Evolutionary conservation across 1,284 basidiomycete genomes (phyloP), one percentile per base, ranked within the genome.

Genomic region (Ustilago vetiveriae): DNA sequence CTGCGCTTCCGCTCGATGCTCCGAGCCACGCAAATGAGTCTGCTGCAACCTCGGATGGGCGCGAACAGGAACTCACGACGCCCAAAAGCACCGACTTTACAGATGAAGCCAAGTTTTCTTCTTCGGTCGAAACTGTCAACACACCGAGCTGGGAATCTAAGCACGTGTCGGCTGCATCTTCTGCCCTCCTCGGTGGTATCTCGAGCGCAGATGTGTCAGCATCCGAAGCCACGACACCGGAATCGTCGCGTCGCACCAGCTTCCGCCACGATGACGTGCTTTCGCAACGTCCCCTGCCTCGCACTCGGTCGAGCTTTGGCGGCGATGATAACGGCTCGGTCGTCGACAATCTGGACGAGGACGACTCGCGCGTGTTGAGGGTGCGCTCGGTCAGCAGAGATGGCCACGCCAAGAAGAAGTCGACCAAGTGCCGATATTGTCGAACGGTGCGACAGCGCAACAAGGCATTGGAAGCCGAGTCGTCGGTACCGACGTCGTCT

Each of bases 381-480:
- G 44, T 60, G 46, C 62, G 62, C 29, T 71, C 68, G 37, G 39
- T 50, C 26, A 69, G 59, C 55, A 35, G 59, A 33, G 66, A 69
- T 9, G 59, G 59, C 21, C 66, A 69, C 23, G 51, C 46, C 44
- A 66, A 64, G 47, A 71, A 71, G 21, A 71, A 71, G 54, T 62
- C 68, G 36, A 57, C 36, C 62, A 71, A 71, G 57, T 71, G 68
- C 32, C 48, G 53, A 5, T 59, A 41, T 40, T 71, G 68, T 46
- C 62, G 68, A 39, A 39, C 58, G 56, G 17, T 70, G 29, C 66
- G 66, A 26, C 59, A 55, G 54, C 66, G 59, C 11, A 30, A 55
- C 40, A 69, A 59, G 30, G 33, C 6, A 6, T 42, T 45, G 2
- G 17, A 46, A 24, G 36, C 46, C 16, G 58, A 63, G 19, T 63